A percentile compares a stretch with the other conserved stretches of the same genome.
These are phyloP conservation scores for Neurospora sp. DNA, from an alignment of 495 filamentous ascomycete species.

Conservation along the genomic window DNA sequence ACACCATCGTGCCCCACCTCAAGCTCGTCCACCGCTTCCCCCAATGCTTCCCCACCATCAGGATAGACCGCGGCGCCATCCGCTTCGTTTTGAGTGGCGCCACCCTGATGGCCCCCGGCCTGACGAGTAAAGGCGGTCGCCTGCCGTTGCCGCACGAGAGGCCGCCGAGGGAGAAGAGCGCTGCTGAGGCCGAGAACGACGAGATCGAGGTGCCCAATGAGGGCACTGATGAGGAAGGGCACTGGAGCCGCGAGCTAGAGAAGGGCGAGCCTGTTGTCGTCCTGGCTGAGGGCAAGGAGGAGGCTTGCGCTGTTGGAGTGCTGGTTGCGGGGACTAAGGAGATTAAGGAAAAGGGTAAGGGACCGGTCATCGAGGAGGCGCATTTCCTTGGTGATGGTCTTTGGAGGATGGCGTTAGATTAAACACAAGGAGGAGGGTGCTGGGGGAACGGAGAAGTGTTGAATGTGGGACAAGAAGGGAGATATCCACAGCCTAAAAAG, in stretches of 20 bases:
- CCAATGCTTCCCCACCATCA: slow-evolving; percentile 50
- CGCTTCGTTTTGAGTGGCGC: slow-evolving; percentile 91
- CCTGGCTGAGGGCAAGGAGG: slow-evolving; percentile 84
- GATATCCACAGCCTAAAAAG: not conserved
- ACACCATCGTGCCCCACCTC: slow-evolving; percentile 66
- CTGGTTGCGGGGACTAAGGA: slow-evolving; percentile 84
- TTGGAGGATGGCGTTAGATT: slow-evolving; percentile 73
- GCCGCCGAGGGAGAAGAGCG: slow-evolving; percentile 18
- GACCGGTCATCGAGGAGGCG: slow-evolving; percentile 80
- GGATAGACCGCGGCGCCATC: slow-evolving; percentile 90
- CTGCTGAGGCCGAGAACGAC: slow-evolving; percentile 9
- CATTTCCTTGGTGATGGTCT: slow-evolving; percentile 94
- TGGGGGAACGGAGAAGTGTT: not conserved
- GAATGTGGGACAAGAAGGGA: not conserved
- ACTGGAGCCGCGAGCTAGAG: slow-evolving; percentile 50
- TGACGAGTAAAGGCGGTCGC: slow-evolving; percentile 71
- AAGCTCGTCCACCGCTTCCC: slow-evolving; percentile 66
- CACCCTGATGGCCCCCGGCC: slow-evolving; percentile 86
- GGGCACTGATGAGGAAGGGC: slow-evolving; percentile 34
- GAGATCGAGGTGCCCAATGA: slow-evolving; percentile 36
- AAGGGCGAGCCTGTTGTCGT: slow-evolving; percentile 77
- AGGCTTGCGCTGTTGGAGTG: slow-evolving; percentile 79
- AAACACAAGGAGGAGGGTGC: not conserved
- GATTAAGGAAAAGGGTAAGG: slow-evolving; percentile 86
- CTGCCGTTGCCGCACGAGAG: slow-evolving; percentile 45